Evolutionary conservation across 2,329 filamentous ascomycete species (phyloP), one percentile per base, ranked within the genome.

Genomic region (Coniochaeta sp.): DNA sequence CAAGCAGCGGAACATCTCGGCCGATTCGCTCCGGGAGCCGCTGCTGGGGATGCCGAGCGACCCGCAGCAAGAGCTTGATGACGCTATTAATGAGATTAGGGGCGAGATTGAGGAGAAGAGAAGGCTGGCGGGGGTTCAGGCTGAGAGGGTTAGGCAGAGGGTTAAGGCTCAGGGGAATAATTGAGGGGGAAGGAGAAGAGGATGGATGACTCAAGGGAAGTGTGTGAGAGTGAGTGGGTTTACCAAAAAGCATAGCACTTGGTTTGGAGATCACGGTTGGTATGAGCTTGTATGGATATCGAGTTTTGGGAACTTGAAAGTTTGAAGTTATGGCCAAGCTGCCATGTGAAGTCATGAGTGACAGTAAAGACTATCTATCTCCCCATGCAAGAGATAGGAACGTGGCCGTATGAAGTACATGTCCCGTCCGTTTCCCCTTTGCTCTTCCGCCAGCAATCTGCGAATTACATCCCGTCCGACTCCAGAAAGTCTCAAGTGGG

Each of bases 41-140:
- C 77, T 89, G 3, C 71, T 96, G 6, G 92, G 92, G 24, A 75
- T 97, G 32, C 86, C 89, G 1, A 82, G 82, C 56, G 91, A 96
- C 64, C 84, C 84, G 0, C 83, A 83, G 51, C 73, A 75, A 26
- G 90, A 95, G 60, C 76, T 95, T 48, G 85, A 88, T 53, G 89
- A 94, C 61, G 87, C 87, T 26, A 78, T 95, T 9, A 74, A 78
- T 32, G 89, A 95, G 71, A 77, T 95, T 50, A 82, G 76, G 61
- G 74, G 72, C 5, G 90, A 95, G 67, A 79, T 95, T 30, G 84
- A 88, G 63, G 77, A 73, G 58, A 76, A 66, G 28, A 48, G 45
- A 14, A 16, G 26, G 45, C 18, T 48, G 45, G 28, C 45, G 68
- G 67, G 60, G 72, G 73, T 53, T 52, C 27, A 50, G 50, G 35